Conservation (phyloP, 805 yeast species). For the Candida manassasensis region DNA sequence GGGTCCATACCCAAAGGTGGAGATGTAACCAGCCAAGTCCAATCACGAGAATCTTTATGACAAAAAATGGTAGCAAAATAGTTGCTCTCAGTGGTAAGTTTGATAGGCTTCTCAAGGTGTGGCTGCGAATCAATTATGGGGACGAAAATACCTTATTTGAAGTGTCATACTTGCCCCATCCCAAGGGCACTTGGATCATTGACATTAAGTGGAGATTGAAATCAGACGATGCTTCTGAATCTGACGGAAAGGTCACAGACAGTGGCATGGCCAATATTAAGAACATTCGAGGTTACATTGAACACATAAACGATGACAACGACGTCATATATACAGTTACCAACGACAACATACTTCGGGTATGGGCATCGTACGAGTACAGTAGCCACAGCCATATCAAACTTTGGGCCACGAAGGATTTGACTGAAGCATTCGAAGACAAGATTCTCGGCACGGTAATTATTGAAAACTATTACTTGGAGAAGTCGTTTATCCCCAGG, state of each 20-base stretch:
- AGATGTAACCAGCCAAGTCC: conserved; percentile 54
- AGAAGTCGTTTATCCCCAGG: conserved; percentile 15
- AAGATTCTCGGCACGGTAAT: conserved; percentile 14
- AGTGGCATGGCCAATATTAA: conserved; percentile 31
- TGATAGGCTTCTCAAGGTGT: conserved; percentile 68
- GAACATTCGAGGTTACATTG: conserved; percentile 29
- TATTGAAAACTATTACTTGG: conserved; percentile 35
- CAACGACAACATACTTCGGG: conserved; percentile 52
- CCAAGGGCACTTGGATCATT: conserved; percentile 43
- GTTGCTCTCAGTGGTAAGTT: conserved; percentile 54
- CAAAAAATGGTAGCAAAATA: conserved; percentile 65
- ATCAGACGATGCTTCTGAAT: conserved; percentile 7
- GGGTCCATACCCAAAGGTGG: conserved; percentile 40
- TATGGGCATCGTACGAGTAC: conserved; percentile 65
- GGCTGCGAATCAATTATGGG: conserved; percentile 73
- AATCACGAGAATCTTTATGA: conserved; percentile 50
- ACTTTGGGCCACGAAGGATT: conserved; percentile 48
- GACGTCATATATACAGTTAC: conserved; percentile 58
- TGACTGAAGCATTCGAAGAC: conserved; percentile 16
- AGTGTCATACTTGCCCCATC: conserved; percentile 63
- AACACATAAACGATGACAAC: conserved; percentile 27
- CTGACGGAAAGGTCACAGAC: conserved; percentile 12
- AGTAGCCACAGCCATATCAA: conserved; percentile 54
- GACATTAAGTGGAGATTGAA: conserved; percentile 52
- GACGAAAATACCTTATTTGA: conserved; percentile 57